Base-by-base conservation (phyloP, 2,329 filamentous ascomycete genomes). In the Paracorniculantispora psalliotae region DNA sequence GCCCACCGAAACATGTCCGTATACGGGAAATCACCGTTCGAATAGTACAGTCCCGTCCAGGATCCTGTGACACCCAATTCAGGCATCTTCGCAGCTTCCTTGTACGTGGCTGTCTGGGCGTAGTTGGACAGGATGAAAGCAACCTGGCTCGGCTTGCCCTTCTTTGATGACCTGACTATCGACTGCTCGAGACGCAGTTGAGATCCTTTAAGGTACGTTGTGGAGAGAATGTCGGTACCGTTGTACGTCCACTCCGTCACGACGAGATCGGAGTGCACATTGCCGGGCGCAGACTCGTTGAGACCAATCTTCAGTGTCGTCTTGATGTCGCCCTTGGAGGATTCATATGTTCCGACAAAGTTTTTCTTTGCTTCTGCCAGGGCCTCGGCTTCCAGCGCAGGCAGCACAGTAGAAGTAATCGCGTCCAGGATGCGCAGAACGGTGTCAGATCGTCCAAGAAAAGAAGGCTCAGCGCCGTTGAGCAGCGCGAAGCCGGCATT, bases 401-500 rank as follows among this genome's bases (percentile, higher is more conserved):
- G 58, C 13, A 64, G 19, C 15, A 65, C 26, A 1, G 49, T 43
- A 1, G 57, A 44, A 2, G 51, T 61, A 2, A 65, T 30, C 50
- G 63, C 56, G 10, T 51, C 61, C 19, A 63, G 35, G n/a, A 44
- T 33, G 12, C 56, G 56, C 9, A 60, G 44, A 4, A 19, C 15
- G 3, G 15, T 35, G 35, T 30, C 56, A 50, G 17, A 57, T 30
- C 33, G 30, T n/a, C n/a, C n/a, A n/a, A n/a, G n/a, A n/a, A n/a
- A n/a, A n/a, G n/a, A n/a, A n/a, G n/a, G n/a, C n/a, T n/a, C 43
- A 17, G 46, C 1, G 46, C 44, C 77, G 2, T 70, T 62, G 1
- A 79, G 66, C 19, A 77, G 64, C 1, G 67, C 69, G 59, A 79
- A 74, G 0, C 77, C 77, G 15, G 76, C 66, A 50, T 74, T 69